These are phyloP conservation scores for Hyparrhenia diplandra DNA, from an alignment of 176 grass and related monocot genomes.

Conservation along the genomic window DNA sequence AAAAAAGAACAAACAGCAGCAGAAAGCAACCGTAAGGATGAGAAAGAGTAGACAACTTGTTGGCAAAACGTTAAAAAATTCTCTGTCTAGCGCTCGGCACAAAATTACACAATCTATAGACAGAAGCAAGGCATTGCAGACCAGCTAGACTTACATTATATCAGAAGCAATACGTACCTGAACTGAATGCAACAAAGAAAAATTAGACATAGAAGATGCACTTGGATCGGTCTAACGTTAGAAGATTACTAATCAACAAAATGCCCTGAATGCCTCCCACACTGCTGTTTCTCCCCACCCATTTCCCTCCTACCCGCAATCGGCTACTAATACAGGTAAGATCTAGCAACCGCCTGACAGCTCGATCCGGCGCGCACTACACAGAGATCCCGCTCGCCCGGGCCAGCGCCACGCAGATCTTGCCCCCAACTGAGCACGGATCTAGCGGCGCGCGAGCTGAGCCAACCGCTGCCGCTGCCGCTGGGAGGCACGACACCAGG, in stretches of 20 bases:
- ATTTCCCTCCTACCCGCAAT: neutral
- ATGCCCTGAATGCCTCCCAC: neutral
- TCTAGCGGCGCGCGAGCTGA: neutral
- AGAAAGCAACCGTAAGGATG: neutral
- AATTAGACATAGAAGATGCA: neutral
- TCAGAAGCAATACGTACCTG: neutral
- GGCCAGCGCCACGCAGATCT: slow-evolving; percentile 40
- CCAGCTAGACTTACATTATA: neutral
- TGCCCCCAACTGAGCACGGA: slow-evolving; percentile 33
- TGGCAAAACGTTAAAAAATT: neutral
- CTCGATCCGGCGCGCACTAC: neutral
- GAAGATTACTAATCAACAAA: neutral
- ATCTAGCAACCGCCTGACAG: neutral
- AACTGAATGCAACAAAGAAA: neutral
- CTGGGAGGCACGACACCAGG: neutral
- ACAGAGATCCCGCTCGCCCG: slow-evolving; percentile 23
- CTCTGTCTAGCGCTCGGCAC: neutral
- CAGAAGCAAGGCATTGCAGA: neutral
- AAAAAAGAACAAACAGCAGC: slow-evolving; percentile 5
- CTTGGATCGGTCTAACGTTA: neutral
- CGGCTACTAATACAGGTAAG: neutral
- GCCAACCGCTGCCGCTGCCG: neutral
- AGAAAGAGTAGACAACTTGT: neutral
- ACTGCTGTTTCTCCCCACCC: neutral
- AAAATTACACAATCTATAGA: neutral